Evolutionary conservation across 306 rosid genomes (phyloP), one percentile per base, ranked within the genome.

Genomic region (Parietaria judaica): DNA sequence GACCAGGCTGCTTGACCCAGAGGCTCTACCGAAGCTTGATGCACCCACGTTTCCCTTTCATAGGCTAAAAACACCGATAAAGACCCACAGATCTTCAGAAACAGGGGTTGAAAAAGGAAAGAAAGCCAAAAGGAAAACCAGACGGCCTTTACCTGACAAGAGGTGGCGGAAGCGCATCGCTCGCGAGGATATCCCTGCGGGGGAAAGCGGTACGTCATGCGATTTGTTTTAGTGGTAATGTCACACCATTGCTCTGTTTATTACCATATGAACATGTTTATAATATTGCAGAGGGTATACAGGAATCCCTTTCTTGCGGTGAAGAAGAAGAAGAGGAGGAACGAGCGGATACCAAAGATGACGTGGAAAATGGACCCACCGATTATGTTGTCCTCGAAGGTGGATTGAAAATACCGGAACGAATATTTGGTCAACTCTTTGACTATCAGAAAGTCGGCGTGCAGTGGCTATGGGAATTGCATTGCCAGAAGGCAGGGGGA

Each of bases 401-500:
- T 36, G 96, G 98, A 60, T 71, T 92, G 67, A 86, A 84, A 74
- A 75, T 92, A 72, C 98, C 96, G 6, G 78, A 66, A 43, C 67
- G 63, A 54, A 82, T 86, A 47, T 92, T 86, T 79, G 77, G 79
- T 35, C 76, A 79, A 61, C 86, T 92, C n/a, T 92, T 92, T 86
- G 98, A 92, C 76, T 88, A 92, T 77, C 98, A 92, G 79, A 88
- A 80, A 81, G 86, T 92, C 49, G 98, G 98, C 58, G 96, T 88
- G 36, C 98, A 92, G 70, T 92, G 98, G 98, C 66, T 92, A 69
- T 92, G 98, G 98, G 98, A 92, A 79, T 70, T 92, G 80, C 98
- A 92, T 80, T 88, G 98, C 88, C 98, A 92, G 74, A 83, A 79
- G 70, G 90, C 96, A 44, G 98, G 98, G 67, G 98, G 98, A 74